Percentiles rank a stretch among this genome's conserved stretches.
Conservation (phyloP, 1,284 basidiomycete genomes). For the Microbotryum scabiosae region DNA sequence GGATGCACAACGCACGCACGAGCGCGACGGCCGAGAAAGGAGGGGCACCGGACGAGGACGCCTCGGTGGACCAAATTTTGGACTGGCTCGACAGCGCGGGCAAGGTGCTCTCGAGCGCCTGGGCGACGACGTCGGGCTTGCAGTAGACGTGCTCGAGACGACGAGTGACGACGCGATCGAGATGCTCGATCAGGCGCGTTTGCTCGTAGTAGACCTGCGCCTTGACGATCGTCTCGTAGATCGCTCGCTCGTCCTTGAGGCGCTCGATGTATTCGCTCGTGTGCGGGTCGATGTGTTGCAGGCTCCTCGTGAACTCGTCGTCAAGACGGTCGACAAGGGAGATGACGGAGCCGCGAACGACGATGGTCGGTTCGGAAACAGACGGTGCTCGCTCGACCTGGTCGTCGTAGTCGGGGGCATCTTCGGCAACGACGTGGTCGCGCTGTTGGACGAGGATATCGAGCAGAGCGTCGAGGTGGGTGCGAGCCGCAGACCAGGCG, state of each 20-base stretch:
- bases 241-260: constrained; percentile 85
- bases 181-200: constrained; percentile 48
- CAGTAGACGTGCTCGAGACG: constrained; percentile 97
- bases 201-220: constrained; percentile 86
- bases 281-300: constrained; percentile 98
- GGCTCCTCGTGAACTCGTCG: constrained; percentile 95
- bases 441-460: constrained; percentile 63
- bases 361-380: constrained; percentile 58
- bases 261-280: constrained; percentile 96
- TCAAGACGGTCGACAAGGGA: constrained; percentile 93
- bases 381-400: constrained; percentile 70
- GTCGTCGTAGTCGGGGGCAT: constrained; percentile 89
- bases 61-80: constrained; percentile 31
- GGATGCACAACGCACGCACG: constrained; percentile 79
- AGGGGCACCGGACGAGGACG: constrained; percentile 47
- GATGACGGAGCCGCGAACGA: constrained; percentile 83
- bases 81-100: constrained; percentile 36
- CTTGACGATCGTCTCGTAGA: constrained; percentile 88
- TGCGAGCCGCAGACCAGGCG: constrained; percentile 78
- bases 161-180: constrained; percentile 83
- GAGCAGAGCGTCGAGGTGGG: constrained; percentile 80
- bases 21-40: constrained; percentile 59
- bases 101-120: constrained; percentile 69
- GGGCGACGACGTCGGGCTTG: constrained; percentile 91
- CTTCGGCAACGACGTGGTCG: constrained; percentile 68